Evolutionary conservation across 257 asterid species (phyloP).

Genomic region (Leptodermis oblonga): DNA sequence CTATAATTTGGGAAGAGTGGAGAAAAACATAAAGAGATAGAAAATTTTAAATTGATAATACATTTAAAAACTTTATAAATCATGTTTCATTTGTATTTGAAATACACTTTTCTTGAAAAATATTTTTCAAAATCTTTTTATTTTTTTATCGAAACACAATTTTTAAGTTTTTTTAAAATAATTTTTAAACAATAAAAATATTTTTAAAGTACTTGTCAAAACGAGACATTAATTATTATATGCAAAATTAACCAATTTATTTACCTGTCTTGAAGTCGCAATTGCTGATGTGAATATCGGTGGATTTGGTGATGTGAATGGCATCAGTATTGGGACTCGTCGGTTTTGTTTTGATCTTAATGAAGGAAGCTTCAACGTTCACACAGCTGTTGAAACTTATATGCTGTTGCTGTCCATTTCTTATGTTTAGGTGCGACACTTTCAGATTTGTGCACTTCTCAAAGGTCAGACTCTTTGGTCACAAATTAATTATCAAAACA

Average conservation of each 20-base stretch:
- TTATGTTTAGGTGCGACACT: constrained; percentile 35
- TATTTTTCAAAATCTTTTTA: no score
- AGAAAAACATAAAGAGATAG: no score
- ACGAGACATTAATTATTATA: neutral
- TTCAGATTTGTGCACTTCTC: constrained; percentile 52
- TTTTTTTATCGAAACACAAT: no score
- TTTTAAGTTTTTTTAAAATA: no score
- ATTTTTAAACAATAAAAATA: no score
- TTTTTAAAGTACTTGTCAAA: no score
- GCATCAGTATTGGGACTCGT: constrained; percentile 45
- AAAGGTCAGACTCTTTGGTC: constrained; percentile 67
- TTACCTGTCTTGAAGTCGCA: constrained; percentile 31
- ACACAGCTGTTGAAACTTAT: constrained; percentile 17
- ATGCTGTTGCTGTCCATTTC: constrained; percentile 69
- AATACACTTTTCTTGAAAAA: no score
- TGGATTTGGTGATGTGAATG: constrained; percentile 32
- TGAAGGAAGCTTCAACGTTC: constrained; percentile 23
- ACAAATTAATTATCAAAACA: neutral
- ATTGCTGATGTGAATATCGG: constrained; percentile 20
- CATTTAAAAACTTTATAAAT: no score
- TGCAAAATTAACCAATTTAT: no score
- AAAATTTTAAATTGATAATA: no score
- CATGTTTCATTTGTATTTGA: no score
- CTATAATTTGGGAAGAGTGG: no score
- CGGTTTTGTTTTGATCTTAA: constrained; percentile 23